A percentile compares a stretch with the other conserved stretches of the same genome.
These are phyloP conservation scores for Bipolaris sorokiniana DNA, from an alignment of 2,329 filamentous ascomycete species.

Conservation along the genomic window DNA sequence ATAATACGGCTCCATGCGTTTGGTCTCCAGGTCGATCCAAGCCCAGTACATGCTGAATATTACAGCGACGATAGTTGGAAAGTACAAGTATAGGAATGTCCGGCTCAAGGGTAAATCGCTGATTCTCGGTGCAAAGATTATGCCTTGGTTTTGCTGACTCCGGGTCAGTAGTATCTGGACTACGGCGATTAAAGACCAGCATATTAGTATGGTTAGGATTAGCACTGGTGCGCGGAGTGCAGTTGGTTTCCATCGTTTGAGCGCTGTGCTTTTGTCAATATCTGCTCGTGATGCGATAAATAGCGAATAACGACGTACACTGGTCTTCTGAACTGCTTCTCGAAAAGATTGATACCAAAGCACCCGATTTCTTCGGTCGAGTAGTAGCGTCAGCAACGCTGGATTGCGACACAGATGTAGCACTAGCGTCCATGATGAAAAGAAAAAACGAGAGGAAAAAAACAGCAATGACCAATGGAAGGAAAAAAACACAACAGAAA, in stretches of 20 bases:
- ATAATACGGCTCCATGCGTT: conserved; percentile 66
- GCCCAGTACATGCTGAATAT: conserved; percentile 64
- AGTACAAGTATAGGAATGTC: conserved; percentile 56
- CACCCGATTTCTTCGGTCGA: not conserved
- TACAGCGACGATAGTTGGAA: conserved; percentile 61
- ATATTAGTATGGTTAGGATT: conserved; percentile 17
- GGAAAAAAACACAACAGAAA: not conserved
- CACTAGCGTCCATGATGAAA: not conserved
- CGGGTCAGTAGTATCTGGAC: conserved; percentile 55
- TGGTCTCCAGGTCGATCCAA: conserved; percentile 66
- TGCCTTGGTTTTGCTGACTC: conserved; percentile 52
- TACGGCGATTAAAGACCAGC: conserved; percentile 47
- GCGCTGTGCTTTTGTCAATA: not conserved
- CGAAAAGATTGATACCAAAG: not conserved
- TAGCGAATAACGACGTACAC: not conserved
- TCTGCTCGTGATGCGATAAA: not conserved
- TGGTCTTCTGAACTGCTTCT: not conserved
- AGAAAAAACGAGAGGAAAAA: not conserved
- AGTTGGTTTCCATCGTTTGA: conserved; percentile 26
- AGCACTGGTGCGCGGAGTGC: conserved; percentile 26
- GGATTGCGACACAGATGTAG: not conserved
- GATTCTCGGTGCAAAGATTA: conserved; percentile 48
- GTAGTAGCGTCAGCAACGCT: not conserved
- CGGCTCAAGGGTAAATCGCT: conserved; percentile 51
- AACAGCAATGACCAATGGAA: not conserved